Evolutionary conservation across 2,329 filamentous ascomycete species (phyloP).

Genomic region (Aspergillus quadrilineatus): DNA sequence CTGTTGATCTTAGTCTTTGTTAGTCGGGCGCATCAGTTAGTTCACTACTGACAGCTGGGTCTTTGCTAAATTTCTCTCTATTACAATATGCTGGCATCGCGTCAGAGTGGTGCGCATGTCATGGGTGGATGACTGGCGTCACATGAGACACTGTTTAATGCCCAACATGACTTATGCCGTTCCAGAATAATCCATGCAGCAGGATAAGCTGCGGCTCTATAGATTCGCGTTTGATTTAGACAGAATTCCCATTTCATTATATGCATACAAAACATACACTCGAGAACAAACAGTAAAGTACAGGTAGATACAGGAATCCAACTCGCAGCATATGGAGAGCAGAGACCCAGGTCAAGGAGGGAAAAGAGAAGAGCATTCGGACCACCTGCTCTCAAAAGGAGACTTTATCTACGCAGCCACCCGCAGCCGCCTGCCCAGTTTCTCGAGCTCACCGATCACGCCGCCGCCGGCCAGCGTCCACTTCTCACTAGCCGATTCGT

Average conservation of each 20-base stretch:
- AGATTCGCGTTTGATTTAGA: not conserved
- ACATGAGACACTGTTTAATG: not conserved
- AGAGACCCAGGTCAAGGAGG: not conserved
- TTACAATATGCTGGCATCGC: not conserved
- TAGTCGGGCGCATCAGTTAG: not conserved
- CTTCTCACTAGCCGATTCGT: slow-evolving; percentile 71
- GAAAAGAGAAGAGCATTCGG: not conserved
- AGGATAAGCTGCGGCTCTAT: not conserved
- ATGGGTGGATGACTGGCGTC: not conserved
- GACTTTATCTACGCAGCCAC: slow-evolving; percentile 24
- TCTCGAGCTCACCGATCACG: slow-evolving; percentile 82
- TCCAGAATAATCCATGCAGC: not conserved
- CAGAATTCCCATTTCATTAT: slow-evolving; percentile 28
- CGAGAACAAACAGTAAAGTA: slow-evolving; percentile 33
- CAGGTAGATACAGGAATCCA: slow-evolving; percentile 29
- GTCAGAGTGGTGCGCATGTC: not conserved
- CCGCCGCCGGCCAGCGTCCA: slow-evolving; percentile 82
- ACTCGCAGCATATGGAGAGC: slow-evolving; percentile 11
- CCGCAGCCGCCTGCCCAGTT: slow-evolving; percentile 53
- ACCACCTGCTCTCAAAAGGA: not conserved
- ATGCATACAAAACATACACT: slow-evolving; percentile 33
- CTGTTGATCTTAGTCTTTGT: not conserved
- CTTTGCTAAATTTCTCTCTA: not conserved
- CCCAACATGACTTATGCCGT: slow-evolving; percentile 3
- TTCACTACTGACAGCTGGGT: not conserved